These are phyloP conservation scores for Penicillium verhagenii DNA, from an alignment of 495 filamentous ascomycete genomes.

Conservation along the genomic window DNA sequence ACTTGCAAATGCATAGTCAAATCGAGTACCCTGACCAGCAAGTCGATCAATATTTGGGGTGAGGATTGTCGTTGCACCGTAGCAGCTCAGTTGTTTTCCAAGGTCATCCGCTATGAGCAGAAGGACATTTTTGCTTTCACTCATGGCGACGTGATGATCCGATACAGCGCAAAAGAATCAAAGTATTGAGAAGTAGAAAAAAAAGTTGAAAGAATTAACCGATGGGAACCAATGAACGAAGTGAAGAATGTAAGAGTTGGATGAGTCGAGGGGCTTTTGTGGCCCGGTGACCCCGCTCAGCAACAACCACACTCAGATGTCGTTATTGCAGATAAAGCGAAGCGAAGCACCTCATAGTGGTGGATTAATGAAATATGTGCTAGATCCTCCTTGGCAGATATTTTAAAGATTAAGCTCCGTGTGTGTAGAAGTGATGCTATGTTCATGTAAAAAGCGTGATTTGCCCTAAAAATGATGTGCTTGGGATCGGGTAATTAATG, in stretches of 20 bases:
- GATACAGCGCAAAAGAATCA: no score
- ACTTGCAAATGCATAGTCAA: constrained; percentile 40
- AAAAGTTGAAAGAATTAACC: no score
- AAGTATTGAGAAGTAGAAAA: no score
- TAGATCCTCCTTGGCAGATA: background rate
- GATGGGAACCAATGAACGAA: no score
- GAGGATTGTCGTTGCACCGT: constrained; percentile 29
- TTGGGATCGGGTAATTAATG: background rate
- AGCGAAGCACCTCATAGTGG: background rate
- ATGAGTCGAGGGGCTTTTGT: no score
- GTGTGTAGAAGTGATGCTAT: background rate
- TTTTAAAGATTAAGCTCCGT: background rate
- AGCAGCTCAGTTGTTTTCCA: constrained; percentile 37
- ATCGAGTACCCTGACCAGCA: constrained; percentile 30
- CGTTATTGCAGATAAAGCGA: background rate
- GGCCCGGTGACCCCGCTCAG: background rate
- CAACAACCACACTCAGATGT: background rate
- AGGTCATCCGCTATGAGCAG: constrained; percentile 46
- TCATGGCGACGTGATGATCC: no score
- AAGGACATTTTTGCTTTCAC: constrained; percentile 31
- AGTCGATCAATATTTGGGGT: constrained; percentile 42
- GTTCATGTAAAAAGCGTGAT: background rate
- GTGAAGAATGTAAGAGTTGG: no score
- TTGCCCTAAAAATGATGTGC: background rate
- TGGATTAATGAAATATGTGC: background rate